Evolutionary conservation across 2,329 filamentous ascomycete species (phyloP).

Genomic region (Fusarium veterinarium): DNA sequence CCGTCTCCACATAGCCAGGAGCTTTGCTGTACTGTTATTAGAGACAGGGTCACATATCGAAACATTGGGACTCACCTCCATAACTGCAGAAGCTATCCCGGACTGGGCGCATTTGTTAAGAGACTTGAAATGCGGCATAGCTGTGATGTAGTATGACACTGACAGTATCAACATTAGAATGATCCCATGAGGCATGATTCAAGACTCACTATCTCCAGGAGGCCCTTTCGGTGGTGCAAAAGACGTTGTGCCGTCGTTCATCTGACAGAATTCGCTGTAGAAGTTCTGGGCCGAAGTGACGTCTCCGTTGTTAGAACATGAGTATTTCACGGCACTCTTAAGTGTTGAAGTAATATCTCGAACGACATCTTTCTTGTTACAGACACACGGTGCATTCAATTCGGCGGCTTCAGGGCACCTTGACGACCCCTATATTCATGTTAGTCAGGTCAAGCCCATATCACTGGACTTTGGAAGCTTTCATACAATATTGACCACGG

Average conservation of each 20-base stretch:
- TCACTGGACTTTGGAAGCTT: neutral
- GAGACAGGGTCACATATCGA: neutral
- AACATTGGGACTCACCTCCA: slow-evolving; percentile 48
- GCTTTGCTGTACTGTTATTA: slow-evolving; percentile 42
- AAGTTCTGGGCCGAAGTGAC: slow-evolving; percentile 62
- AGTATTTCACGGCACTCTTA: slow-evolving; percentile 55
- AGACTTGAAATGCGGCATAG: slow-evolving; percentile 58
- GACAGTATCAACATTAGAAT: neutral
- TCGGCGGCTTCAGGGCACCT: slow-evolving; percentile 54
- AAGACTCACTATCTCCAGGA: slow-evolving; percentile 62
- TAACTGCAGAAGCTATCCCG: slow-evolving; percentile 57
- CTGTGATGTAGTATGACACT: slow-evolving; percentile 68
- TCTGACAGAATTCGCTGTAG: slow-evolving; percentile 63
- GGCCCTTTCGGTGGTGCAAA: slow-evolving; percentile 60
- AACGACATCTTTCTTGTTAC: slow-evolving; percentile 62
- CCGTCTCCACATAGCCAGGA: slow-evolving; percentile 57
- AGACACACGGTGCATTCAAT: slow-evolving; percentile 63
- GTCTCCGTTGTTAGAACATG: slow-evolving; percentile 59
- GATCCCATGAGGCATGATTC: fast-evolving
- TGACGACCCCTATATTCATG: slow-evolving; percentile 17
- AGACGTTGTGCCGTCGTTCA: slow-evolving; percentile 60
- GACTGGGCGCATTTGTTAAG: slow-evolving; percentile 59
- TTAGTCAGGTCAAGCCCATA: neutral
- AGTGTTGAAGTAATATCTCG: slow-evolving; percentile 56
- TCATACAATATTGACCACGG: slow-evolving; percentile 47